phyloP scores from a whole-genome alignment of 768 basidiomycete species.

The Stropharia rugosoannulata region DNA sequence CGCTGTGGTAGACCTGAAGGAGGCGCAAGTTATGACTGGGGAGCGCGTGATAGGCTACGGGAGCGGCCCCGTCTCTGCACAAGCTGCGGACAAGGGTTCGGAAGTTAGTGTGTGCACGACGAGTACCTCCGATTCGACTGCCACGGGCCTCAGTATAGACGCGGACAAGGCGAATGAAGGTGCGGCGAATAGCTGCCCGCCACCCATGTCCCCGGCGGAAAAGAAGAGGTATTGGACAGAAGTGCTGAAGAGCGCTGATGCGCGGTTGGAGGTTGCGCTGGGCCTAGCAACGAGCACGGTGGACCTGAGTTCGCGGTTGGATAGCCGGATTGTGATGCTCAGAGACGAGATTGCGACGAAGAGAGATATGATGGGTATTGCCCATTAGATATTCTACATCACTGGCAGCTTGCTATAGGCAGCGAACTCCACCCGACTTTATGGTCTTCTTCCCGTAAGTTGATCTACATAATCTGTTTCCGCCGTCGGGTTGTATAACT shows the following conservation, averaged over 20 bases:
- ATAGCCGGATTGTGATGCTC: conserved; percentile 68
- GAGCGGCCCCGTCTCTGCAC: neutral
- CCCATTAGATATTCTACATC: too few relatives aligned
- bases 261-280: conserved; percentile 53
- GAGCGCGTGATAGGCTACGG: conserved; percentile 15
- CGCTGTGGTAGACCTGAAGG: conserved; percentile 68
- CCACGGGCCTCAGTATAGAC: neutral
- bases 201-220: conserved; percentile 2
- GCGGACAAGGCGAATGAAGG: neutral
- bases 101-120: neutral
- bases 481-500: too few relatives aligned
- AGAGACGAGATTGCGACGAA: conserved; percentile 69
- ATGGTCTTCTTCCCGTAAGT: too few relatives aligned
- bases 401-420: too few relatives aligned
- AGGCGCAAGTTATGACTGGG: conserved; percentile 34
- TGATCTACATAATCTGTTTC: too few relatives aligned
- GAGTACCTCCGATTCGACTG: neutral
- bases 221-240: conserved; percentile 45
- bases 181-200: neutral
- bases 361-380: conserved; percentile 43
- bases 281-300: conserved; percentile 48
- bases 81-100: neutral
- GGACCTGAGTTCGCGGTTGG: conserved; percentile 68
- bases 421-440: too few relatives aligned
- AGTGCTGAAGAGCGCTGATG: conserved; percentile 46